These are phyloP conservation scores for Laburnicola sp. DNA, from an alignment of 2,329 filamentous ascomycete species.

Conservation along the genomic window DNA sequence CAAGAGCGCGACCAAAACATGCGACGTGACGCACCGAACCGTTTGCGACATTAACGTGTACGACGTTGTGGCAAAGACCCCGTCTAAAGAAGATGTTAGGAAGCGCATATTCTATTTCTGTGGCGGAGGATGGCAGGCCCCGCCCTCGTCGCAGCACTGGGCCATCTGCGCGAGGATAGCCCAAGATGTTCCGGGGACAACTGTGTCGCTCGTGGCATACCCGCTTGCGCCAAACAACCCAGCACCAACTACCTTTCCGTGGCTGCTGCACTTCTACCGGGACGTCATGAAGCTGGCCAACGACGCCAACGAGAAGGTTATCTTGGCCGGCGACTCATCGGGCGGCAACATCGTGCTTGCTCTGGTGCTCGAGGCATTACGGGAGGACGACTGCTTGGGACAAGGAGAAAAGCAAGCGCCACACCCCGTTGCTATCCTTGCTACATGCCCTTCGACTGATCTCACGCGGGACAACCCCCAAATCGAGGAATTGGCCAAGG, in stretches of 20 bases:
- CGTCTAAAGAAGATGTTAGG: slow-evolving; percentile 11
- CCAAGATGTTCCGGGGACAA: slow-evolving; percentile 45
- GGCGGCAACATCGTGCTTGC: slow-evolving; percentile 58
- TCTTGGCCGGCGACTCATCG: slow-evolving; percentile 59
- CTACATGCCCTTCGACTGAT: slow-evolving; percentile 56
- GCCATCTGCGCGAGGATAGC: slow-evolving; percentile 53
- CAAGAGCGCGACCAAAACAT: slow-evolving; percentile 36
- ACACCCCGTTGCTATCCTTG: slow-evolving; percentile 47
- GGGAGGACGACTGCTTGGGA: slow-evolving; percentile 28
- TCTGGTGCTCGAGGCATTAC: slow-evolving; percentile 46
- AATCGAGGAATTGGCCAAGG: slow-evolving; percentile 46
- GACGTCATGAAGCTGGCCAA: slow-evolving; percentile 47
- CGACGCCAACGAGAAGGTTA: slow-evolving; percentile 47
- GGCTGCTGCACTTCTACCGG: slow-evolving; percentile 52
- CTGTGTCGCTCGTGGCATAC: slow-evolving; percentile 55
- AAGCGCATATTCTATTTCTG: slow-evolving; percentile 58
- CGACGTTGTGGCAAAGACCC: slow-evolving; percentile 42
- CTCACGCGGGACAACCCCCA: slow-evolving; percentile 52
- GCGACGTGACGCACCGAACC: slow-evolving; percentile 46
- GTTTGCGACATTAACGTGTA: slow-evolving; percentile 53
- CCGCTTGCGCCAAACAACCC: slow-evolving; percentile 60
- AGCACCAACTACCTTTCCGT: slow-evolving; percentile 54
- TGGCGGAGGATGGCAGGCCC: slow-evolving; percentile 60
- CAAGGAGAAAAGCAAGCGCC: slow-evolving; percentile 12
- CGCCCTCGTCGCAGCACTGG: slow-evolving; percentile 58